These are phyloP conservation scores for Lolium perenne DNA, from an alignment of 176 grass and related monocot species.

Conservation along the genomic window DNA sequence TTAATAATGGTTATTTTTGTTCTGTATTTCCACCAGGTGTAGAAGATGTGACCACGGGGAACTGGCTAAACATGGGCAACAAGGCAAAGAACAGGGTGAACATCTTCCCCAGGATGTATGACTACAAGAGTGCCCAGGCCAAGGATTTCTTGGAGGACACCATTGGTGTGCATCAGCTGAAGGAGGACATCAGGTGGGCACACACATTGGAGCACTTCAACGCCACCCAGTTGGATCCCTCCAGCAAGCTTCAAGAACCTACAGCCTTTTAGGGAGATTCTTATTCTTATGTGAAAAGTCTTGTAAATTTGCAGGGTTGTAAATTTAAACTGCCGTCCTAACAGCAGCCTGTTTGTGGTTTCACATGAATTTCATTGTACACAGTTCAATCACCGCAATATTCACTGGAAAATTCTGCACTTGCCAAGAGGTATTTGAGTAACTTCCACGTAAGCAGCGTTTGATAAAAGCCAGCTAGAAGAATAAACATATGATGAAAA, in stretches of 20 bases:
- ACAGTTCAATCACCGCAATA: background rate
- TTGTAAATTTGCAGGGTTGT: background rate
- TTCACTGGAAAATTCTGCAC: background rate
- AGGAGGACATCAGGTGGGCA: constrained; percentile 58
- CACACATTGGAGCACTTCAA: constrained; percentile 74
- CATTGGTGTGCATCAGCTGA: constrained; percentile 78
- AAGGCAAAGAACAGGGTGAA: constrained; percentile 73
- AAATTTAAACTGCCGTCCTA: background rate
- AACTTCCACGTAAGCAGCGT: constrained; percentile 17
- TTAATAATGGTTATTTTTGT: background rate
- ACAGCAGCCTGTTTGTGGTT: background rate
- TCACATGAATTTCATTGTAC: background rate
- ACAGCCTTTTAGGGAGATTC: background rate
- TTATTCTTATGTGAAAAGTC: background rate
- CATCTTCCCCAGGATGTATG: constrained; percentile 70
- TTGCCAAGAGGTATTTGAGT: background rate
- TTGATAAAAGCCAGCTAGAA: background rate
- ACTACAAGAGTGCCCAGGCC: constrained; percentile 51
- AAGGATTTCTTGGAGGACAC: constrained; percentile 70
- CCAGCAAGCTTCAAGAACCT: constrained; percentile 36
- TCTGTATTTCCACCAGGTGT: constrained; percentile 24
- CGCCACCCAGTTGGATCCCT: constrained; percentile 44
- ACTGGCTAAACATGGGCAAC: constrained; percentile 68
- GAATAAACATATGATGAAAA: background rate
- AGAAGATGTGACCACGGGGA: constrained; percentile 68